phyloP scores from a whole-genome alignment of 2,329 filamentous ascomycete genomes.

The Penicillium sp. region DNA sequence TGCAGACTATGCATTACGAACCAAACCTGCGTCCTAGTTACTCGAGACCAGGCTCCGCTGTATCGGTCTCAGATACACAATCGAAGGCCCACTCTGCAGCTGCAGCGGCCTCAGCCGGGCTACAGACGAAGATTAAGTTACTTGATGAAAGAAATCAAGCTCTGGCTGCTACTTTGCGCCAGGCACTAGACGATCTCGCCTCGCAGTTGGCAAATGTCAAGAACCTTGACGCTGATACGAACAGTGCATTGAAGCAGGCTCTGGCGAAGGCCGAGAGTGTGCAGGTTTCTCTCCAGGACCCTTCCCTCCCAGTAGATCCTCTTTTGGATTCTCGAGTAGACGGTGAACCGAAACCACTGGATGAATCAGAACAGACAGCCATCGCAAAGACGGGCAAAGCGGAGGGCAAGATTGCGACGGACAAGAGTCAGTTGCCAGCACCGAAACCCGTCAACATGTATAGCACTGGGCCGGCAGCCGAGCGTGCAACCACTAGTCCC shows the following conservation, averaged over 20 bases:
- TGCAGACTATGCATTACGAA: conserved; percentile 45
- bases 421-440: conserved; percentile 7
- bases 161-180: conserved; percentile 41
- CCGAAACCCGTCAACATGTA: conserved; percentile 5
- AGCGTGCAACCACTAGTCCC: conserved; percentile 11
- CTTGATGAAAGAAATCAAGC: conserved; percentile 42
- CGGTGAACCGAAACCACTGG: conserved; percentile 3
- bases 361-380: neutral
- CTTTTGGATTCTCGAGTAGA: conserved; percentile 6
- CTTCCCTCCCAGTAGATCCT: conserved; percentile 31
- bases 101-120: conserved; percentile 22
- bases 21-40: conserved; percentile 27
- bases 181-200: conserved; percentile 42
- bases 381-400: neutral
- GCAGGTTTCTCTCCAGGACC: conserved; percentile 42
- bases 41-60: neutral
- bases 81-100: neutral
- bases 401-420: conserved; percentile 1
- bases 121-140: conserved; percentile 33
- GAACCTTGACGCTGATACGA: conserved; percentile 22
- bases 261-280: conserved; percentile 44
- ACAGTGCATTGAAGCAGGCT: conserved; percentile 35
- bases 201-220: conserved; percentile 32
- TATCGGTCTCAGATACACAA: conserved; percentile 1
- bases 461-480: conserved; percentile 8